These are phyloP conservation scores for Henningerozyma blattae DNA, from an alignment of 805 yeast genomes.

Conservation along the genomic window DNA sequence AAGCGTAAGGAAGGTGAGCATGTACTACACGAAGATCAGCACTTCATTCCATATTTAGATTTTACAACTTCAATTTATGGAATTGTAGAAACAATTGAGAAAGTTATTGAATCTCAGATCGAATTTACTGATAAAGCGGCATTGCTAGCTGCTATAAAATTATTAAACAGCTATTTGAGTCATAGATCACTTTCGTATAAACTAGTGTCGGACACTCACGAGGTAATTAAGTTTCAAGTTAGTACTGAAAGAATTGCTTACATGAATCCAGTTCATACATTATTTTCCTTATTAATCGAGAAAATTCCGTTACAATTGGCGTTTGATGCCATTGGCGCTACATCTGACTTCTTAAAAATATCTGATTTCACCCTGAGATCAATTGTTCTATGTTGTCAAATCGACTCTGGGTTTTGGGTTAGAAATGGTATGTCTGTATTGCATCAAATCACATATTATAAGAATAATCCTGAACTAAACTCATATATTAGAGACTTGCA, in stretches of 20 bases:
- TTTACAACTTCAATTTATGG: conserved; percentile 33
- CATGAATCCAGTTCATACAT: conserved; percentile 46
- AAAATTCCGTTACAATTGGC: conserved; percentile 16
- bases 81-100: conserved; percentile 25
- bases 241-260: conserved; percentile 42
- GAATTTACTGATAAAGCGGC: conserved; percentile 1
- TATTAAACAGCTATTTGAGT: conserved; percentile 3
- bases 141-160: conserved; percentile 18
- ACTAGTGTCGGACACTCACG: conserved; percentile 10
- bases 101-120: not conserved
- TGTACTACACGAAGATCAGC: conserved; percentile 44
- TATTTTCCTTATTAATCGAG: conserved; percentile 33
- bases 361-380: conserved; percentile 50
- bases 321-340: conserved; percentile 8
- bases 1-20: conserved; percentile 56
- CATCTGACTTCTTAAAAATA: conserved; percentile 30
- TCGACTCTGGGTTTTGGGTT: conserved; percentile 57
- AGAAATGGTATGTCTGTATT: conserved; percentile 53
- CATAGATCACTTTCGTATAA: conserved; percentile 16
- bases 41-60: conserved; percentile 38
- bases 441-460: conserved; percentile 39
- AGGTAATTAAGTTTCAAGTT: conserved; percentile 28
- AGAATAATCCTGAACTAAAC: conserved; percentile 35
- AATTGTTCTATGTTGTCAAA: conserved; percentile 49
- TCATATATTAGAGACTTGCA: conserved; percentile 67